Evolutionary conservation across 306 rosid species (phyloP).

Genomic region (Urtica urens): DNA sequence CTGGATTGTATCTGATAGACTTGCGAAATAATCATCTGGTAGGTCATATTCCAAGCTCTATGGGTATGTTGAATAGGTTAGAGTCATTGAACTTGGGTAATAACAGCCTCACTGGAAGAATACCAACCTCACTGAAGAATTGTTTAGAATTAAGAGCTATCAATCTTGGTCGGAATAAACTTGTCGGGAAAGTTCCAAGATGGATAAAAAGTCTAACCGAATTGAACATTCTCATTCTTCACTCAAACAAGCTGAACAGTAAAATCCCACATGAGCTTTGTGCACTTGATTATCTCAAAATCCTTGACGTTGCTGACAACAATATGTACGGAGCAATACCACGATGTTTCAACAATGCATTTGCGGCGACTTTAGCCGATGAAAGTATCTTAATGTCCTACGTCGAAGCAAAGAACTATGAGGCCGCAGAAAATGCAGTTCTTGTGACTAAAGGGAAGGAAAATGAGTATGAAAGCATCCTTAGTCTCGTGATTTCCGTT

Average conservation of each 20-base stretch:
- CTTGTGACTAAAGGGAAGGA: no score
- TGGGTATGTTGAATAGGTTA: slow-evolving; percentile 7
- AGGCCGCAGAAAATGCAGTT: no score
- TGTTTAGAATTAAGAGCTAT: not conserved
- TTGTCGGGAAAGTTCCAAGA: slow-evolving; percentile 6
- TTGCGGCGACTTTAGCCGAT: not conserved
- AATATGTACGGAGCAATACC: slow-evolving; percentile 9
- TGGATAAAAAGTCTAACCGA: slow-evolving; percentile 10
- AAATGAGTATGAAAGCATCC: no score
- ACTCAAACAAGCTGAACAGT: slow-evolving; percentile 7
- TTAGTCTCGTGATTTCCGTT: not conserved
- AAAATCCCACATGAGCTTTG: slow-evolving; percentile 5
- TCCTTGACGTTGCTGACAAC: not conserved
- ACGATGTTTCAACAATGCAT: no score
- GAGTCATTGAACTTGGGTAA: no score
- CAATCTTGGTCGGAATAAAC: not conserved
- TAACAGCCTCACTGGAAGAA: slow-evolving; percentile 16
- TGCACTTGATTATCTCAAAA: slow-evolving; percentile 2
- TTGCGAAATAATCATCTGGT: slow-evolving; percentile 12
- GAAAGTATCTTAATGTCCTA: not conserved
- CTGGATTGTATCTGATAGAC: no score
- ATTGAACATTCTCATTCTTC: slow-evolving; percentile 5
- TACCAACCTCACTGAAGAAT: slow-evolving; percentile 2
- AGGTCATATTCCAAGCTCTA: slow-evolving; percentile 18
- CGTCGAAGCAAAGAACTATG: not conserved